phyloP scores from a whole-genome alignment of 1,139 yeast species.

The Sugiyamaella pinicola region DNA sequence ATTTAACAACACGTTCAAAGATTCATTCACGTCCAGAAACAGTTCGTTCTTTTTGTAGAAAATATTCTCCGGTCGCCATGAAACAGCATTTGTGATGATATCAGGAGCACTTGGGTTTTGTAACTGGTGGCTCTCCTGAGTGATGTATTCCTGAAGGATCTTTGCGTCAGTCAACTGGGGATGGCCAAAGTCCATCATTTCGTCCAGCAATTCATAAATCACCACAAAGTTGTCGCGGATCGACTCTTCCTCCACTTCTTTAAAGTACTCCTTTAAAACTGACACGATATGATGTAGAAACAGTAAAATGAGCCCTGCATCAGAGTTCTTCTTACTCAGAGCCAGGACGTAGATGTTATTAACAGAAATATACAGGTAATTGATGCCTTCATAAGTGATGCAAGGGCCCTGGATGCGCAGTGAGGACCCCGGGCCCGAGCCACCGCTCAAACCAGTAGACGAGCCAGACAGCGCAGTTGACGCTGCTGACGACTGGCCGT shows the following conservation, averaged over 20 bases:
- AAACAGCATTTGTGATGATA: slow-evolving; percentile 70
- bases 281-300: slow-evolving; percentile 75
- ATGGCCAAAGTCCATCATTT: slow-evolving; percentile 95
- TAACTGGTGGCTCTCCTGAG: slow-evolving; percentile 49
- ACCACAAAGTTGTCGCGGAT: slow-evolving; percentile 92
- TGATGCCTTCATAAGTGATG: slow-evolving; percentile 74
- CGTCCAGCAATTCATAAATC: slow-evolving; percentile 90
- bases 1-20: slow-evolving; percentile 75
- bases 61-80: slow-evolving; percentile 96
- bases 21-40: slow-evolving; percentile 91
- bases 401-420: slow-evolving; percentile 63
- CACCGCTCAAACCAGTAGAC: slow-evolving; percentile 4
- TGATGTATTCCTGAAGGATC: slow-evolving; percentile 64
- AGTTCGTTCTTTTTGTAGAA: slow-evolving; percentile 92
- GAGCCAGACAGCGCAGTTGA: background rate
- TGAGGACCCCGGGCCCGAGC: slow-evolving; percentile 12
- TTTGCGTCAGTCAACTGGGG: slow-evolving; percentile 95
- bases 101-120: slow-evolving; percentile 54
- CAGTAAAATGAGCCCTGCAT: slow-evolving; percentile 76
- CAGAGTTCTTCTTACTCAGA: slow-evolving; percentile 71
- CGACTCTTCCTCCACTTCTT: slow-evolving; percentile 87
- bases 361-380: slow-evolving; percentile 78
- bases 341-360: slow-evolving; percentile 85
- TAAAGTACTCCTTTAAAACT: slow-evolving; percentile 82
- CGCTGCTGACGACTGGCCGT: background rate